Evolutionary conservation across 2,329 filamentous ascomycete genomes (phyloP).

Genomic region (Nectriaceae sp.): DNA sequence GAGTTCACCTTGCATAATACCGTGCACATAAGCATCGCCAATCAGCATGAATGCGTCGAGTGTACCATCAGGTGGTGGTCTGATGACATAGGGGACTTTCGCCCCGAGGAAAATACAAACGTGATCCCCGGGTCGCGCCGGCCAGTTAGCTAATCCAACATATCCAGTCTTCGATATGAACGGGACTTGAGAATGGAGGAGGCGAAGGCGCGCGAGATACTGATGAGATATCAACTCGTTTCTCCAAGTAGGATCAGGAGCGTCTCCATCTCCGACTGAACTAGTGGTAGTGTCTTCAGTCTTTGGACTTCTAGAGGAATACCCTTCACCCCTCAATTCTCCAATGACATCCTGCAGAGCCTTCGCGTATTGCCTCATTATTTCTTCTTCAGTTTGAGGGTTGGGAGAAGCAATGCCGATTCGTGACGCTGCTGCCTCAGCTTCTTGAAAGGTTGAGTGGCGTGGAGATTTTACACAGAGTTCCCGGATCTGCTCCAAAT

Average conservation of each 20-base stretch:
- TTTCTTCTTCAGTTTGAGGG: constrained; percentile 3
- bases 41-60: background rate
- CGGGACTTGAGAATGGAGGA: background rate
- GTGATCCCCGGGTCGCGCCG: background rate
- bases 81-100: background rate
- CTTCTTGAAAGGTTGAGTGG: too few species aligned
- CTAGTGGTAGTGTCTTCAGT: background rate
- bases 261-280: background rate
- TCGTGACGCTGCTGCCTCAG: too few species aligned
- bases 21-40: background rate
- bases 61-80: background rate
- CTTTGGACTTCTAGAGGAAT: background rate
- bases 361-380: constrained; percentile 5
- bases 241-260: too few species aligned
- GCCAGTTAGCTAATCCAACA: background rate
- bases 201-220: too few species aligned
- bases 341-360: background rate
- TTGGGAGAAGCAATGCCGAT: too few species aligned
- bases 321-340: too few species aligned
- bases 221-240: too few species aligned
- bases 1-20: background rate
- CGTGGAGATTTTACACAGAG: constrained; percentile 12
- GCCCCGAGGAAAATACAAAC: background rate
- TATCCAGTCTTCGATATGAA: background rate
- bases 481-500: too few species aligned